Percentiles rank a stretch among this genome's conserved stretches.
Conservation (phyloP, 768 basidiomycete genomes). For the Trametes punicea region DNA sequence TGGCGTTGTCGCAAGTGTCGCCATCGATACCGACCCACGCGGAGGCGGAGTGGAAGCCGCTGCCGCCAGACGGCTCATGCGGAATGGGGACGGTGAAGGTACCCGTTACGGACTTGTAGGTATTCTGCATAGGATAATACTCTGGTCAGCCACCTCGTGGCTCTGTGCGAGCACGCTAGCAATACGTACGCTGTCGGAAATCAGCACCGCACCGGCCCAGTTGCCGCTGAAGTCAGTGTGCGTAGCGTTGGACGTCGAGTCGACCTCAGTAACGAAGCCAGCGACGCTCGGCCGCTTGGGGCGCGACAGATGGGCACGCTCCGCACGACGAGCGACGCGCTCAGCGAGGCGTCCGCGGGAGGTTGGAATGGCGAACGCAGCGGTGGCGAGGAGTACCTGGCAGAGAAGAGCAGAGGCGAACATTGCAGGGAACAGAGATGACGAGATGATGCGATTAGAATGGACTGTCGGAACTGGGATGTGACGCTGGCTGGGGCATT, state of each 20-base stretch:
- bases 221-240: slow-evolving; percentile 33
- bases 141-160: neutral
- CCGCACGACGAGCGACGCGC: slow-evolving; percentile 25
- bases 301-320: slow-evolving; percentile 17
- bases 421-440: slow-evolving; percentile 13
- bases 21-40: slow-evolving; percentile 39
- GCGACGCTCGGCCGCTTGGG: slow-evolving; percentile 1
- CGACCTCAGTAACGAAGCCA: neutral
- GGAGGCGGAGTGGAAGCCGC: slow-evolving; percentile 30
- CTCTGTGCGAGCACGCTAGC: neutral
- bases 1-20: slow-evolving; percentile 34
- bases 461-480: slow-evolving; percentile 14
- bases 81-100: slow-evolving; percentile 36
- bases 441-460: slow-evolving; percentile 5
- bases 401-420: slow-evolving; percentile 23
- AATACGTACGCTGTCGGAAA: slow-evolving; percentile 23
- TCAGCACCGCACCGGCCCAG: slow-evolving; percentile 37
- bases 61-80: slow-evolving; percentile 25
- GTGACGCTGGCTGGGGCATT: slow-evolving; percentile 5
- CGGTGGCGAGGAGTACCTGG: slow-evolving; percentile 24
- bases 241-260: slow-evolving; percentile 20
- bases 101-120: slow-evolving; percentile 36
- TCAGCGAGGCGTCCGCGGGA: slow-evolving; percentile 18
- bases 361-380: slow-evolving; percentile 24
- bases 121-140: slow-evolving; percentile 21